Percentiles rank a stretch among this genome's conserved stretches.
Evolutionary conservation across 768 basidiomycete species (phyloP).

Genomic region (Tylopilus sp.): DNA sequence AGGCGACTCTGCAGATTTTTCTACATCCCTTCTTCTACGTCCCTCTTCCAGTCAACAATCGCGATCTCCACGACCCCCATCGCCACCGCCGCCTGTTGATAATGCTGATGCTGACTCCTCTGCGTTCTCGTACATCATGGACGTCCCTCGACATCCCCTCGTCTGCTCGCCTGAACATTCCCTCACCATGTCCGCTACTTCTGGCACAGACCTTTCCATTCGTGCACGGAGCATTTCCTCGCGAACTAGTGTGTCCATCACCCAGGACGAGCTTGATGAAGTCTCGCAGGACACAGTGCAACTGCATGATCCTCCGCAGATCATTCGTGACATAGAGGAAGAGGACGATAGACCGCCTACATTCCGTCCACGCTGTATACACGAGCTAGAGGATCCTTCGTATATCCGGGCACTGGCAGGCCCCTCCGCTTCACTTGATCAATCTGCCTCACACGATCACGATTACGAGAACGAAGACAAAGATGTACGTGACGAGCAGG

Average conservation of each 20-base stretch:
- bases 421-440: constrained; percentile 7
- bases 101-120: constrained; percentile 6
- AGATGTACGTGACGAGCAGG: constrained; percentile 3
- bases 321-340: constrained; percentile 32
- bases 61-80: not conserved
- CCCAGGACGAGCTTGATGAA: constrained; percentile 5
- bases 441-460: not conserved
- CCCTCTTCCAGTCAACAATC: constrained; percentile 13
- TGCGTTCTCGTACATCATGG: constrained; percentile 24
- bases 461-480: not conserved
- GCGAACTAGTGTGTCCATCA: constrained; percentile 22
- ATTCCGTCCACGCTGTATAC: constrained; percentile 46
- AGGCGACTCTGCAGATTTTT: constrained; percentile 18
- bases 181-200: constrained; percentile 34
- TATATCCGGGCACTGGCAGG: constrained; percentile 18
- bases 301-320: constrained; percentile 9
- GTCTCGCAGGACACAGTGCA: constrained; percentile 19
- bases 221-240: constrained; percentile 24
- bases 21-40: constrained; percentile 23
- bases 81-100: not conserved
- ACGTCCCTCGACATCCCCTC: constrained; percentile 30
- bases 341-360: constrained; percentile 25
- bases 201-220: constrained; percentile 32
- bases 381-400: constrained; percentile 45
- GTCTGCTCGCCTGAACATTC: constrained; percentile 31